Base-by-base conservation (phyloP, 2,329 filamentous ascomycete genomes). In the Saccharata proteae region DNA sequence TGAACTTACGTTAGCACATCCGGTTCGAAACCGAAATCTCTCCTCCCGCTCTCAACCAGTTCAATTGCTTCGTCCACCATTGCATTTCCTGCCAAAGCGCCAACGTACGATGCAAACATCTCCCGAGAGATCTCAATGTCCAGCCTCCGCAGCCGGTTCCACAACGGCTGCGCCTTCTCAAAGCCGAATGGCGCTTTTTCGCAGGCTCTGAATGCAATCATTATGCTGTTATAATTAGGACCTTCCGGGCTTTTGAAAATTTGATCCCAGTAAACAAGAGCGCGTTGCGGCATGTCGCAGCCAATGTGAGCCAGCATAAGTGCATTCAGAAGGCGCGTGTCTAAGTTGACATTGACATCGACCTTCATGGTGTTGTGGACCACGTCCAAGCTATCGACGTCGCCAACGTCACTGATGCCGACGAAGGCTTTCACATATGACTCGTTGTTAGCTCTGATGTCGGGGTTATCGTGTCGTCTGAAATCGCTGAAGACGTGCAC, bases 311-410 rank as follows among this genome's bases (percentile, higher is more conserved):
- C 86, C 9, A 90, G 65, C 76, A 98, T 93, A 29, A 96, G 62
- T 0, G 80, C 75, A 45, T 93, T 96, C 44, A 79, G 74, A 2
- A 96, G 63, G 34, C 63, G 65, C 1, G 88, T 96, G 43, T 71
- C 76, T 4, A 78, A 68, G 43, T 86, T 75, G 21, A 96, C 68
- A 24, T 73, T 71, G n/a, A 77, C 69, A 52, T 98, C 90, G 53
- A 94, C 77, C 59, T 93, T 96, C 42, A 94, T 67, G 73, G 93
- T 88, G 50, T 94, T 93, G 59, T 93, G 80, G 2, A 93, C 71
- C 39, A 80, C 72, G 36, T 75, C 72, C 13, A 94, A 60, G 24
- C 74, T 75, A 34, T 81, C 74, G 2, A 58, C 47, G 27, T 26
- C 14, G 11, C 54, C 58, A 6, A 65, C 64, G 17, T 61, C 59